A percentile compares a stretch with the other conserved stretches of the same genome.
These are phyloP conservation scores for Penstemon davidsonii DNA, from an alignment of 257 asterid genomes.

Conservation along the genomic window DNA sequence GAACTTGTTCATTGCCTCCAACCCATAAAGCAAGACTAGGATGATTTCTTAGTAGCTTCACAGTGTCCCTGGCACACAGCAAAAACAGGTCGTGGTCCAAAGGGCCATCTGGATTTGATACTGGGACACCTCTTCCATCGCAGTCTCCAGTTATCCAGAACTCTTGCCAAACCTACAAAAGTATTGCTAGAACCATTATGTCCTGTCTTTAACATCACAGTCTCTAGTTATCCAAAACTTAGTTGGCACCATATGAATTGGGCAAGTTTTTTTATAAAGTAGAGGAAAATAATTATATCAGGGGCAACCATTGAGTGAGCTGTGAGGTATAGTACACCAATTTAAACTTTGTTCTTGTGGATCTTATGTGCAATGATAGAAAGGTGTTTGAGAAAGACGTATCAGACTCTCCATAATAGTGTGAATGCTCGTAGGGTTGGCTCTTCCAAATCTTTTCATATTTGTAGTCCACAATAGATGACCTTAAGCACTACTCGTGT, in stretches of 20 bases:
- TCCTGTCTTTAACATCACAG: conserved; percentile 42
- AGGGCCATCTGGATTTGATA: conserved; percentile 90
- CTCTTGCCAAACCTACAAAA: conserved; percentile 96
- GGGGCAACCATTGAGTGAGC: background rate
- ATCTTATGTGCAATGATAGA: background rate
- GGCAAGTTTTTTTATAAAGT: background rate
- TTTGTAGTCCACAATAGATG: conserved; percentile 2
- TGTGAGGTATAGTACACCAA: background rate
- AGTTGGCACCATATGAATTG: too few species aligned
- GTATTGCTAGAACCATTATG: conserved; percentile 13
- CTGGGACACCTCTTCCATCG: conserved; percentile 91
- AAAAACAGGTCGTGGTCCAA: conserved; percentile 89
- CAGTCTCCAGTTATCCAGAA: conserved; percentile 97
- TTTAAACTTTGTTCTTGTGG: too few species aligned
- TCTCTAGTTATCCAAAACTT: conserved; percentile 99
- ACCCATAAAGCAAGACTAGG: conserved; percentile 99
- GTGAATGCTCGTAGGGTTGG: background rate
- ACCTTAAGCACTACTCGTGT: conserved; percentile 5
- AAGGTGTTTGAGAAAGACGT: background rate
- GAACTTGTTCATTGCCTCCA: conserved; percentile 98
- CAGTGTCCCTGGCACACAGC: conserved; percentile 90
- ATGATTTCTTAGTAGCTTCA: conserved; percentile 88
- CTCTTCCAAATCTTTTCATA: background rate
- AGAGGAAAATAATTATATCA: background rate
- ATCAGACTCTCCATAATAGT: background rate